Evolutionary conservation across 163 green algal species (phyloP), one percentile per base, ranked within the genome.

Genomic region (Picocystis sp.): DNA sequence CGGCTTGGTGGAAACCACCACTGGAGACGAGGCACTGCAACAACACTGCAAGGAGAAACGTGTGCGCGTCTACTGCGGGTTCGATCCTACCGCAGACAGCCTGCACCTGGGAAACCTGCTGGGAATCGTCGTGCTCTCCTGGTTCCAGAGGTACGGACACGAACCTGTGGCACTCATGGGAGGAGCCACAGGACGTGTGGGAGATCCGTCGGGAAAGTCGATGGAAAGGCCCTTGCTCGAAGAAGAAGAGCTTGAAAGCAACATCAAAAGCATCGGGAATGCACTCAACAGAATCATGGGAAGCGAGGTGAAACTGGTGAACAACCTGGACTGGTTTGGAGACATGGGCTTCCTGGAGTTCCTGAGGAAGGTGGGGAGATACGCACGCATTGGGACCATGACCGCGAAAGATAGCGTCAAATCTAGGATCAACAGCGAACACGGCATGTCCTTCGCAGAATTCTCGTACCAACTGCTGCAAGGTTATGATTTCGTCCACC

Each of bases 401-500:
- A 69, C 97, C 45, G 68, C 76, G 23, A 94, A 94, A 61, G 90
- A 99, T 24, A 89, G 77, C 44, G 91, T 99, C 51, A 58, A 64
- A 21, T 46, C 34, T 38, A 38, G 29, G 29, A 38, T 38, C 29
- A 38, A 54, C 5, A 22, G 41, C 12, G 47, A 64, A n/a, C 17
- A 55, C 12, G 91, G 91, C 57, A 93, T 99, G 66, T 87, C 68
- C 58, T 99, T 87, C 79, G 97, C 91, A 2, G 91, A 99, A 79
- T 99, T 99, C 75, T 90, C 85, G 2, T 99, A 99, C 72, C 90
- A 98, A 74, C 81, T 99, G 51, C 77, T 99, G 46, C 83, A 94
- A 62, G 90, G 87, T 11, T 96, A 95, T 61, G 90, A 98, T 72
- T 98, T 97, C 71, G 80, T 93, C 57, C 87, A 97, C 70, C 69